Evolutionary conservation across 2,329 filamentous ascomycete genomes (phyloP).

Genomic region (Fonsecaea pedrosoi): DNA sequence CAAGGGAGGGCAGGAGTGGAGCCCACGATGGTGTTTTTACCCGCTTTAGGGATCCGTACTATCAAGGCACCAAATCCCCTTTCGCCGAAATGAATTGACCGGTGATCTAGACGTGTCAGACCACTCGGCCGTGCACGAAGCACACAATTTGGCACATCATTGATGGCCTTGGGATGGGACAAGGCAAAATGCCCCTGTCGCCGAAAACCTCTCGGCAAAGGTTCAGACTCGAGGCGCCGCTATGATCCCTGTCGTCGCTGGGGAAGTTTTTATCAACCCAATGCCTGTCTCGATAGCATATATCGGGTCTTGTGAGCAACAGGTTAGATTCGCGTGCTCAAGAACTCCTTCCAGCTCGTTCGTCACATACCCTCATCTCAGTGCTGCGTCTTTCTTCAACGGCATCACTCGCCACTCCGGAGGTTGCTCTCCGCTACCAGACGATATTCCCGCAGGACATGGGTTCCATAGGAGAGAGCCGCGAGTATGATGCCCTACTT

Average conservation of each 20-base stretch:
- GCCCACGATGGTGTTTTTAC: too few relatives aligned
- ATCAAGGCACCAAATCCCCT: neutral
- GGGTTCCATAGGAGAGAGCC: conserved; percentile 22
- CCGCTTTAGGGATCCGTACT: too few relatives aligned
- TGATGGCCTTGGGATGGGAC: too few relatives aligned
- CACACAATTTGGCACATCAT: too few relatives aligned
- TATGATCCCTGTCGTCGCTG: neutral
- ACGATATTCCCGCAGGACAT: conserved; percentile 16
- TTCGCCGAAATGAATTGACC: conserved; percentile 7
- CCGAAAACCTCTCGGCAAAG: conserved; percentile 18
- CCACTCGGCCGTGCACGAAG: too few relatives aligned
- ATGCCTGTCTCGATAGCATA: conserved; percentile 12
- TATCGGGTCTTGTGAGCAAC: conserved; percentile 12
- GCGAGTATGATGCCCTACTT: conserved; percentile 29
- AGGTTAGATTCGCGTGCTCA: conserved; percentile 1
- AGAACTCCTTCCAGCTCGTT: conserved; percentile 7
- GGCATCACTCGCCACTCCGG: conserved; percentile 1
- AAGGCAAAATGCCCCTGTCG: conserved; percentile 10
- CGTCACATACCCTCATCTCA: conserved; percentile 6
- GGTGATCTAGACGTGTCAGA: too few relatives aligned
- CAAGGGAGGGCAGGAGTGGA: too few relatives aligned
- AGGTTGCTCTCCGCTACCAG: conserved; percentile 12
- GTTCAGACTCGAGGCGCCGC: neutral
- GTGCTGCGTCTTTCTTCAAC: neutral
- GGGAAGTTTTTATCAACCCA: conserved; percentile 12